Evolutionary conservation across 75 land plant genomes (phyloP).

Genomic region (Cupressus sempervirens): DNA sequence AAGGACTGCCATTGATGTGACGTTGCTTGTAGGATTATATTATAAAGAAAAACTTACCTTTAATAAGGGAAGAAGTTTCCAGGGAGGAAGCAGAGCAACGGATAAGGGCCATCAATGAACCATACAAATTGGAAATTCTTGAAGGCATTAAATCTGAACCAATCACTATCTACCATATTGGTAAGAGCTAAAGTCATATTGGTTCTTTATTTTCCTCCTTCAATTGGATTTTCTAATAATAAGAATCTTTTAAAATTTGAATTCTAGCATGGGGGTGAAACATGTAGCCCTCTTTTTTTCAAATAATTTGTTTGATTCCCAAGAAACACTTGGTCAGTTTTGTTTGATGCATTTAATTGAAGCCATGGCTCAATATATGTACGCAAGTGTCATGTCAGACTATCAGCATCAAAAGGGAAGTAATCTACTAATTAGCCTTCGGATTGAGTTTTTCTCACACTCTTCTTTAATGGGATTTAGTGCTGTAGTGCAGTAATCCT

Average conservation of each 20-base stretch:
- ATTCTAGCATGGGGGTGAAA: neutral
- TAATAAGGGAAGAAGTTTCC: constrained; percentile 85
- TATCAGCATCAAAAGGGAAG: neutral
- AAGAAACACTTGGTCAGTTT: neutral
- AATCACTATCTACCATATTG: constrained; percentile 95
- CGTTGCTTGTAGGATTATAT: constrained; percentile 86
- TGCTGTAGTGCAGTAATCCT: neutral
- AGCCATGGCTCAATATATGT: neutral
- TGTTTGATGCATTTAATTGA: neutral
- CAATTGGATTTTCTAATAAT: neutral
- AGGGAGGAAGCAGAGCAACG: constrained; percentile 84
- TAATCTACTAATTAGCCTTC: neutral
- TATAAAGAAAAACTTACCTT: constrained; percentile 76
- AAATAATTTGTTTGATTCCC: neutral
- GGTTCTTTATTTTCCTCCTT: neutral
- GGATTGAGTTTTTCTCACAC: neutral
- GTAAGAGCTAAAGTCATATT: constrained; percentile 26
- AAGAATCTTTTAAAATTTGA: neutral
- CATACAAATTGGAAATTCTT: constrained; percentile 91
- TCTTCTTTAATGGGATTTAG: neutral
- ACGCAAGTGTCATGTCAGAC: neutral
- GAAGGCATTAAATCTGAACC: constrained; percentile 87
- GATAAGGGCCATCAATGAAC: constrained; percentile 79
- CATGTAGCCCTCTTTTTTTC: neutral
- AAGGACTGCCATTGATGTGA: neutral